These are phyloP conservation scores for Bimuria novae-zelandiae DNA, from an alignment of 2,329 filamentous ascomycete species.

Conservation along the genomic window DNA sequence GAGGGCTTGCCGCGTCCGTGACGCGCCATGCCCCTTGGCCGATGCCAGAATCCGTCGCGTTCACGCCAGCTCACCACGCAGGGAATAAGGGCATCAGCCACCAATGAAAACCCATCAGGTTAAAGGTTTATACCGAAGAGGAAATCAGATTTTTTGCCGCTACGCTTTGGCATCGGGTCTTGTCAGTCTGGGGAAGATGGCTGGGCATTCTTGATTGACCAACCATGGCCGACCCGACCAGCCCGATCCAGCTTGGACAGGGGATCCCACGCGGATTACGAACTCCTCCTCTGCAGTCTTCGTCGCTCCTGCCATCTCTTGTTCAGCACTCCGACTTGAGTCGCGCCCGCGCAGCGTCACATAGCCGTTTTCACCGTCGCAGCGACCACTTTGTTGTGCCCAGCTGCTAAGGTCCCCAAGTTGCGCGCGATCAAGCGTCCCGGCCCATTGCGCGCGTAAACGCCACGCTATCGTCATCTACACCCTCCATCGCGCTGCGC, in stretches of 20 bases:
- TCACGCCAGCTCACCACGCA: conserved; percentile 7
- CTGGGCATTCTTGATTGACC: conserved; percentile 13
- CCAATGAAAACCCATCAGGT: conserved; percentile 12
- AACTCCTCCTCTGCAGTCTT: background rate
- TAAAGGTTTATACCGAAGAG: conserved; percentile 6
- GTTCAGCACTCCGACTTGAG: conserved; percentile 4
- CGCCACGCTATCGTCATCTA: conserved; percentile 15
- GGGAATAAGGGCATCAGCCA: conserved; percentile 7
- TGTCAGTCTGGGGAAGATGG: conserved; percentile 19
- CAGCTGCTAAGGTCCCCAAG: conserved; percentile 8
- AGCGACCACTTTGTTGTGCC: conserved; percentile 21
- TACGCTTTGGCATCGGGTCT: background rate
- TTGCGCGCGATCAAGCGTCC: conserved; percentile 14
- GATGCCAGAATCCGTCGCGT: conserved; percentile 5
- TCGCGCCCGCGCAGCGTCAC: conserved; percentile 6
- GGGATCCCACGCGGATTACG: conserved; percentile 3
- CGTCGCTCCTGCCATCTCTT: conserved; percentile 9
- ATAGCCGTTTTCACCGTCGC: conserved; percentile 1
- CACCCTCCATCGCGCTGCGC: conserved; percentile 32
- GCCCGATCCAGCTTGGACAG: background rate
- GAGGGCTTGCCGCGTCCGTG: background rate
- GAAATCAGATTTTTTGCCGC: conserved; percentile 14
- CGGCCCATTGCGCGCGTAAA: conserved; percentile 21
- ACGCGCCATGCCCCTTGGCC: conserved; percentile 4
- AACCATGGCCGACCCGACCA: conserved; percentile 2